Evolutionary conservation across 495 filamentous ascomycete species (phyloP).

Genomic region (Podospora fimiseda): DNA sequence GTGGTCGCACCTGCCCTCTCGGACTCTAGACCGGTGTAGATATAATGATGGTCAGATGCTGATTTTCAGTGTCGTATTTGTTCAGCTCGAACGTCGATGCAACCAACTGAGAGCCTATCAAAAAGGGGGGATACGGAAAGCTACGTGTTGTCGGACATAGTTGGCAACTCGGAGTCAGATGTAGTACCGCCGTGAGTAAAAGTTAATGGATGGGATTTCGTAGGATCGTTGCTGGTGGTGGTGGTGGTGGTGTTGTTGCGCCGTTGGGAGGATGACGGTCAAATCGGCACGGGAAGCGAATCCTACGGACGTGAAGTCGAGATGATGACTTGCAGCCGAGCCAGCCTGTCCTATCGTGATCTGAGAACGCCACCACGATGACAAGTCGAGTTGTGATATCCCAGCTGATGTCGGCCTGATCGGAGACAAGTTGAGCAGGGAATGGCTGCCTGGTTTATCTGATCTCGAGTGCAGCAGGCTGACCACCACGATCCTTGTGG

Average conservation of each 20-base stretch:
- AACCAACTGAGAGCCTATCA: background rate
- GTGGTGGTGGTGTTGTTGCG: background rate
- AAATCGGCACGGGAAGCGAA: slow-evolving; percentile 1
- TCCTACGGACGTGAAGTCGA: background rate
- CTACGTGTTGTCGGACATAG: background rate
- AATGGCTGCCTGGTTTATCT: slow-evolving; percentile 2
- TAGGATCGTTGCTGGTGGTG: background rate
- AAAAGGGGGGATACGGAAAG: background rate
- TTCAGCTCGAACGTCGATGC: background rate
- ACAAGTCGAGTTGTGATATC: background rate
- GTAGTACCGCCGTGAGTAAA: background rate
- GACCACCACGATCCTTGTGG: background rate
- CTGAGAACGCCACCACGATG: slow-evolving; percentile 5
- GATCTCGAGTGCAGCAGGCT: background rate
- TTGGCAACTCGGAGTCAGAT: background rate
- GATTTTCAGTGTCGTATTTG: background rate
- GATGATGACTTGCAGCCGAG: slow-evolving; percentile 6
- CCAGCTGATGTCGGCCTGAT: background rate
- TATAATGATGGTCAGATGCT: slow-evolving; percentile 7
- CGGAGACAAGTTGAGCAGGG: background rate
- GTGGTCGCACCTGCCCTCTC: background rate
- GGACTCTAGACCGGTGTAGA: background rate
- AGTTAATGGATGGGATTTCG: background rate
- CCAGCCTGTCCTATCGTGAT: background rate
- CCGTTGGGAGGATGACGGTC: slow-evolving; percentile 4